These are phyloP conservation scores for Aspergillus pseudonomiae DNA, from an alignment of 2,329 filamentous ascomycete genomes.

Conservation along the genomic window DNA sequence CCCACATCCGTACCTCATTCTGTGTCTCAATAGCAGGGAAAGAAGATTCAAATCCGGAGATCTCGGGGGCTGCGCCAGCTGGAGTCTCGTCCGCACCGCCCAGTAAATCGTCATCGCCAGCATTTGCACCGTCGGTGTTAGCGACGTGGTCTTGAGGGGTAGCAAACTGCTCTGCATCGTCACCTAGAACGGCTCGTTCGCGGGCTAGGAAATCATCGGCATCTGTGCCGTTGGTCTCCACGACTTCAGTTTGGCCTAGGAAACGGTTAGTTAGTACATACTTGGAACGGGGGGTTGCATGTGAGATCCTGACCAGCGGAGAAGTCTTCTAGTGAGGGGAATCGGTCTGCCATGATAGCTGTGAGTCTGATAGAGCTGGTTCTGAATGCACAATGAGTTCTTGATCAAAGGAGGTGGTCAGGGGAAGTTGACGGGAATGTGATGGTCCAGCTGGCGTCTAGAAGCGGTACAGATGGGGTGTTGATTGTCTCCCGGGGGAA, in stretches of 20 bases:
- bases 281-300: constrained; percentile 17
- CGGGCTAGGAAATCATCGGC: constrained; percentile 86
- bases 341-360: constrained; percentile 71
- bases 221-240: constrained; percentile 52
- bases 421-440: constrained; percentile 16
- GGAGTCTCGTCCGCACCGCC: constrained; percentile 56
- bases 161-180: constrained; percentile 89
- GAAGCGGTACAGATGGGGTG: constrained; percentile 7
- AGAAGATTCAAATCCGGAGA: constrained; percentile 77
- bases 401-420: constrained; percentile 14
- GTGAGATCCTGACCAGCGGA: constrained; percentile 56
- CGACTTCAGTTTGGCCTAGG: constrained; percentile 40
- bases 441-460: constrained; percentile 26
- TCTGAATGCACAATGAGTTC: constrained; percentile 2
- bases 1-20: constrained; percentile 64
- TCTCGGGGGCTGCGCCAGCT: constrained; percentile 37
- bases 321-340: constrained; percentile 79
- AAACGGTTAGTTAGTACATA: constrained; percentile 30
- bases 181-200: constrained; percentile 86
- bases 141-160: constrained; percentile 68
- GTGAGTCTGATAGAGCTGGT: neutral
- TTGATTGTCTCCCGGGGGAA: constrained; percentile 15
- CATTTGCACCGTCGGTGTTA: constrained; percentile 64
- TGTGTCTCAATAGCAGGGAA: constrained; percentile 80
- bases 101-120: constrained; percentile 68